phyloP scores from a whole-genome alignment of 176 grass and related monocot species.

The Chrysopogon serrulatus region DNA sequence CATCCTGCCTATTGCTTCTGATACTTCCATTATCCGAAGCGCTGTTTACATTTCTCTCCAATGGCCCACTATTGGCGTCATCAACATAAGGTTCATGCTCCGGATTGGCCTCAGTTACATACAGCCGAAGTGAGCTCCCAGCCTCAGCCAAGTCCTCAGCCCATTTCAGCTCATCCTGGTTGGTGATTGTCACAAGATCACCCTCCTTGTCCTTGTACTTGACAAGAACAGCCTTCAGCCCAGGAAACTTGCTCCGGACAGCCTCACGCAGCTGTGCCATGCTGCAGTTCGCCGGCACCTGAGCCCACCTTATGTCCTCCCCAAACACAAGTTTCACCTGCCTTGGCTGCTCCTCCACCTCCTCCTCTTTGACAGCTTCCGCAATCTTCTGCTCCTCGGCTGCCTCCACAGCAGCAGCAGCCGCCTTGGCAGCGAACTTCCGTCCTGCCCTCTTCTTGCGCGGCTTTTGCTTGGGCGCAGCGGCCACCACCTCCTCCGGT shows the following conservation, averaged over 20 bases:
- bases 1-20: slow-evolving; percentile 46
- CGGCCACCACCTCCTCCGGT: slow-evolving; percentile 52
- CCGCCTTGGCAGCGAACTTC: slow-evolving; percentile 9
- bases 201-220: slow-evolving; percentile 94
- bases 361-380: slow-evolving; percentile 20
- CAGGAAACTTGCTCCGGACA: slow-evolving; percentile 66
- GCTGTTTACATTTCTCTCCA: slow-evolving; percentile 34
- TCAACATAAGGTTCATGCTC: slow-evolving; percentile 60
- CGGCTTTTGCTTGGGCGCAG: slow-evolving; percentile 49
- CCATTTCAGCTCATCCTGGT: slow-evolving; percentile 75
- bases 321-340: slow-evolving; percentile 81
- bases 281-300: slow-evolving; percentile 59
- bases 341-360: slow-evolving; percentile 46
- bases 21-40: slow-evolving; percentile 49
- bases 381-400: slow-evolving; percentile 26
- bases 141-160: slow-evolving; percentile 56
- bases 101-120: slow-evolving; percentile 63
- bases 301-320: slow-evolving; percentile 88
- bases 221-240: slow-evolving; percentile 66
- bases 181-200: slow-evolving; percentile 93
- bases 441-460: slow-evolving; percentile 53
- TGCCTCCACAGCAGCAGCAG: slow-evolving; percentile 25
- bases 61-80: slow-evolving; percentile 11
- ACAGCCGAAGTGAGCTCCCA: slow-evolving; percentile 67
- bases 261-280: slow-evolving; percentile 67